Evolutionary conservation across 148 eudicot genomes (phyloP), one percentile per base, ranked within the genome.

Genomic region (Amaranthus palmeri): DNA sequence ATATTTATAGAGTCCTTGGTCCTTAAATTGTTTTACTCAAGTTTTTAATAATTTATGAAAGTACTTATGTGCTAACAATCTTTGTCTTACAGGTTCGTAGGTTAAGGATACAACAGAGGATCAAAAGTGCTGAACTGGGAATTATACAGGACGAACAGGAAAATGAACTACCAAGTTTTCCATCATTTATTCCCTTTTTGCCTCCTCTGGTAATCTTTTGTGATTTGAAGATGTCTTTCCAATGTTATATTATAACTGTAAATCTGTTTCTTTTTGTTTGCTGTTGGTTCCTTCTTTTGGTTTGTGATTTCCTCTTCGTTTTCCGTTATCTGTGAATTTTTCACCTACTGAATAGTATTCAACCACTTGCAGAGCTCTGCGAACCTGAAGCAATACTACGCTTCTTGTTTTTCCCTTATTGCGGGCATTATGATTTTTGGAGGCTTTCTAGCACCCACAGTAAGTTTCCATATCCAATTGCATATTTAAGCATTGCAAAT

Each of bases 131-230:
- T 42, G 98, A 93, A 79, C 84, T 85, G 25, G 92, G 96, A 76
- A 87, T 90, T 69, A 59, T 66, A 17, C 78, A 81, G 25, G 95
- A 91, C 42, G 90, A 88, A 72, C 89, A 81, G 76, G 98, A 93
- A 73, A 86, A 83, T 76, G 98, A 93, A 66, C 87, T 93, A 61
- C 98, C 96, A 6, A 76, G 86, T 66, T 93, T 90, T 68, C 98
- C 98, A 25, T 93, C 98, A 14, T 93, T 91, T 81, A 93, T 93
- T 77, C 98, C 96, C 4, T 90, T 90, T 72, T 83, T 93, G 90
- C 98, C 98, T 76, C 96, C 98, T 68, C 73, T 93, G 95, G 98
- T 93, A 78, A 75, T 75, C 58, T 43, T 13, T 41, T 43, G 6
- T 45, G 57, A 5, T 25, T 76, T 4, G 4, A 14, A 54, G 14